Evolutionary conservation across 768 basidiomycete genomes (phyloP), one percentile per base, ranked within the genome.

Genomic region (Agaricus subrufescens): DNA sequence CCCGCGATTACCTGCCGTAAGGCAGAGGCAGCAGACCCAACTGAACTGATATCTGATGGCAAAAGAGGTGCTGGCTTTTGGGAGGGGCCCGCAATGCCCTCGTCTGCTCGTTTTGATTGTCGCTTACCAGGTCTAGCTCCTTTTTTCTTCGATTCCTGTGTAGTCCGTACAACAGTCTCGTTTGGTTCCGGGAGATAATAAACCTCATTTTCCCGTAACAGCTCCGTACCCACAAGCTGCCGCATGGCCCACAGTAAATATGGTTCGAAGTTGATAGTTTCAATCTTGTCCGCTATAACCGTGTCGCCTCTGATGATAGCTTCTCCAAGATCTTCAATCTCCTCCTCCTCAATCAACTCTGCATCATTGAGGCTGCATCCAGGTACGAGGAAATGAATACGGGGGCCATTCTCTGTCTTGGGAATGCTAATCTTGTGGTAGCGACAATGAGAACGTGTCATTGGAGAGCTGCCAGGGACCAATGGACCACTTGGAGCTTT

Each of bases 361-460:
- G 63, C 61, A 61, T 87, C 76, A 30, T 75, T 76, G 42, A 89
- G 75, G 6, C 85, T 81, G 60, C 87, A 89, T 1, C 85, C 85
- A 0, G 87, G 87, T 4, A 87, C 83, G 30, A 87, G 74, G 68
- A 89, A 89, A 60, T 63, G 76, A n/a, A 84, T 69, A 6, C 81
- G 79, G 31, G 73, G 75, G 3, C 78, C 77, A 30, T 73, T 72
- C 52, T 83, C 81, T 53, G 79, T 77, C 39, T 69, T 71, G 1
- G 84, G 85, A 23, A 89, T 65, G 59, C 83, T 84, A 62, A 89
- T 84, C 57, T 78, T 82, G 63, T 84, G 85, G 66, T 83, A 89
- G 40, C 83, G 82, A 61, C 87, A 89, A 52, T 87, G 77, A 3
- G 87, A 87, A 4, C 87, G 80, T 14, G 85, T 87, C 6, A 82